These are phyloP conservation scores for Coniochaeta prunicola DNA, from an alignment of 2,329 filamentous ascomycete species.

Conservation along the genomic window DNA sequence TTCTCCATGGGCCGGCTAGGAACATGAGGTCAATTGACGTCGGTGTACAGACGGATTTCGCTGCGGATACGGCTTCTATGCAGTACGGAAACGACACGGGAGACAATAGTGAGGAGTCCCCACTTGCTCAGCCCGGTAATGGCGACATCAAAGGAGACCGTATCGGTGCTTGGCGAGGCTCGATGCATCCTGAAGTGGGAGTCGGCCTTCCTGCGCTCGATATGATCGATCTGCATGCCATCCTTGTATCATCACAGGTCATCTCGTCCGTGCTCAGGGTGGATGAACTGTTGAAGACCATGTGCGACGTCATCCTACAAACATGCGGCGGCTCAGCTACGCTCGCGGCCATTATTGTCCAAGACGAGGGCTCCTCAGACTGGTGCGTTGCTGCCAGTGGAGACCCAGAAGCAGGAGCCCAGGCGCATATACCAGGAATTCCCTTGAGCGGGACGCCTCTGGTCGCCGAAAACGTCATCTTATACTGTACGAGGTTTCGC, in stretches of 20 bases:
- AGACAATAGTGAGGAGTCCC: conserved; percentile 18
- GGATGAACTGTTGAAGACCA: conserved; percentile 68
- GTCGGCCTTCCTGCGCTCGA: conserved; percentile 66
- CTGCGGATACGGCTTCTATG: conserved; percentile 44
- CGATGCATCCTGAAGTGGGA: conserved; percentile 50
- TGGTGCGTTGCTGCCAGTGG: conserved; percentile 73
- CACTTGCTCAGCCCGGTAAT: conserved; percentile 27
- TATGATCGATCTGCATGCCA: conserved; percentile 75
- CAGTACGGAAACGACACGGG: conserved; percentile 42
- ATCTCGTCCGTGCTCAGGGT: conserved; percentile 73
- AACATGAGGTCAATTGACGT: conserved; percentile 54
- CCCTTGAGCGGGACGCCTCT: conserved; percentile 58
- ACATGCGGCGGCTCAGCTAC: conserved; percentile 66
- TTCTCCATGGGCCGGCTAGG: conserved; percentile 55
- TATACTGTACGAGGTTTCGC: conserved; percentile 70
- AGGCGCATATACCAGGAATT: conserved; percentile 58
- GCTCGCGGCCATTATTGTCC: conserved; percentile 63
- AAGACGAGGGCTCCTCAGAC: conserved; percentile 51
- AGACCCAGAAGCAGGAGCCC: conserved; percentile 61
- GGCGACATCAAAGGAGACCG: conserved; percentile 48
- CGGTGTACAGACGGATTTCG: conserved; percentile 65
- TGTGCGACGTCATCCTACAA: conserved; percentile 75
- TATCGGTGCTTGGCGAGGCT: conserved; percentile 57
- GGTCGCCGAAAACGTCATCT: conserved; percentile 68
- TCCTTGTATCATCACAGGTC: conserved; percentile 71